Conservation (phyloP, 257 asterid genomes). For the Plantago major region DNA sequence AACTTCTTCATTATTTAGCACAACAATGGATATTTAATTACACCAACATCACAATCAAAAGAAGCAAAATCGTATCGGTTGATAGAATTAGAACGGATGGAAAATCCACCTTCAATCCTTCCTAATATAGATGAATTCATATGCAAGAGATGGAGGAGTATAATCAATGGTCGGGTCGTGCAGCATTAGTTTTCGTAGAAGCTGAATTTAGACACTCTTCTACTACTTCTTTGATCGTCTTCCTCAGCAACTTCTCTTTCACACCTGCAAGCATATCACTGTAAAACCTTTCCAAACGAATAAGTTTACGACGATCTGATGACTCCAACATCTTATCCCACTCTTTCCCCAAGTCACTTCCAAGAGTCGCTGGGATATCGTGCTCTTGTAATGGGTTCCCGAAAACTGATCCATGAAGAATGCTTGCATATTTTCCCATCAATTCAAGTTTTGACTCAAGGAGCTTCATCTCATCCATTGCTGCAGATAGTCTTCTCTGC, state of each 20-base stretch:
- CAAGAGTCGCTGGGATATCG: conserved; percentile 55
- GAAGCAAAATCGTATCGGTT: too few species aligned
- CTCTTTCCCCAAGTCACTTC: conserved; percentile 53
- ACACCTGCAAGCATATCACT: conserved; percentile 71
- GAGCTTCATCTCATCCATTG: conserved; percentile 62
- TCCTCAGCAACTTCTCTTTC: conserved; percentile 73
- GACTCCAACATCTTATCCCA: conserved; percentile 89
- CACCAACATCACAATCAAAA: too few species aligned
- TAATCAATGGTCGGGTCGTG: conserved; percentile 16
- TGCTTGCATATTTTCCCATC: conserved; percentile 64
- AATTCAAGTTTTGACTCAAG: conserved; percentile 47
- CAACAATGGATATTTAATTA: too few species aligned
- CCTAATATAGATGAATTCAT: neutral
- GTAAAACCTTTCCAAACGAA: conserved; percentile 65
- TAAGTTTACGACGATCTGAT: conserved; percentile 54
- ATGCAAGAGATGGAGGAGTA: neutral
- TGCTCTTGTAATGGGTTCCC: conserved; percentile 65
- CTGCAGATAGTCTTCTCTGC: conserved; percentile 44
- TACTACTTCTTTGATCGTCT: conserved; percentile 59
- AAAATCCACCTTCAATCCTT: too few species aligned
- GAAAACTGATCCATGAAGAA: conserved; percentile 74
- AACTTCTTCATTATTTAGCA: too few species aligned
- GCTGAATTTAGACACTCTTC: conserved; percentile 47
- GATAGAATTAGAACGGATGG: too few species aligned
- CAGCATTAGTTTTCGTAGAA: conserved; percentile 17